These are phyloP conservation scores for Hordeum marinum DNA, from an alignment of 176 grass and related monocot species.

Conservation along the genomic window DNA sequence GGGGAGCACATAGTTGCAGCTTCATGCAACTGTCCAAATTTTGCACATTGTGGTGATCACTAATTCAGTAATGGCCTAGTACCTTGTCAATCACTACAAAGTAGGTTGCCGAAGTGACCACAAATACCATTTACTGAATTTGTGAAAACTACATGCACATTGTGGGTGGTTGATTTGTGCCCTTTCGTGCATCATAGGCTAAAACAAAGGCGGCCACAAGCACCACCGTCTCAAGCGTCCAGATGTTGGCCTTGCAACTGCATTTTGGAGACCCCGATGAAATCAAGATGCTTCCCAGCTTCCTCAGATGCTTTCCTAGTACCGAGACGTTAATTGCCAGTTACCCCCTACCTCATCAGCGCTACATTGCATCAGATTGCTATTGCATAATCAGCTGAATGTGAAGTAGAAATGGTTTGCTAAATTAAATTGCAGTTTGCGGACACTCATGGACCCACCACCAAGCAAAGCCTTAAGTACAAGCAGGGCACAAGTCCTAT, in stretches of 20 bases:
- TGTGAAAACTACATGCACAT: not conserved
- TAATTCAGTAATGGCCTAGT: not conserved
- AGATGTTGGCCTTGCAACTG: constrained; percentile 11
- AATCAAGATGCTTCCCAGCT: constrained; percentile 11
- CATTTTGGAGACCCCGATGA: not conserved
- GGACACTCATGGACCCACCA: not conserved
- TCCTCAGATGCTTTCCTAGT: constrained; percentile 36
- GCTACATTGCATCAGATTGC: not conserved
- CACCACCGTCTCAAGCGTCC: not conserved
- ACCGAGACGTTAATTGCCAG: not conserved
- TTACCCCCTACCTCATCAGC: not conserved
- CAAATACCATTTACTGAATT: not conserved
- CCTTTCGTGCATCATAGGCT: not conserved
- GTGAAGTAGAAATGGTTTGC: not conserved
- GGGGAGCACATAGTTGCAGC: not conserved
- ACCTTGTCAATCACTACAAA: not conserved
- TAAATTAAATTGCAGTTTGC: not conserved
- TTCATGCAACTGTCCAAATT: not conserved
- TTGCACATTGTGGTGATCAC: not conserved
- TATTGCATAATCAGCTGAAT: not conserved
- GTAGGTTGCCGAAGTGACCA: not conserved
- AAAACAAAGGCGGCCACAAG: not conserved
- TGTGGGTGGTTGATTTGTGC: not conserved
- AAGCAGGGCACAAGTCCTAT: not conserved
- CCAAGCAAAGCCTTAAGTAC: not conserved